phyloP scores from a whole-genome alignment of 2,329 filamentous ascomycete species.

The Coniochaeta sp. region DNA sequence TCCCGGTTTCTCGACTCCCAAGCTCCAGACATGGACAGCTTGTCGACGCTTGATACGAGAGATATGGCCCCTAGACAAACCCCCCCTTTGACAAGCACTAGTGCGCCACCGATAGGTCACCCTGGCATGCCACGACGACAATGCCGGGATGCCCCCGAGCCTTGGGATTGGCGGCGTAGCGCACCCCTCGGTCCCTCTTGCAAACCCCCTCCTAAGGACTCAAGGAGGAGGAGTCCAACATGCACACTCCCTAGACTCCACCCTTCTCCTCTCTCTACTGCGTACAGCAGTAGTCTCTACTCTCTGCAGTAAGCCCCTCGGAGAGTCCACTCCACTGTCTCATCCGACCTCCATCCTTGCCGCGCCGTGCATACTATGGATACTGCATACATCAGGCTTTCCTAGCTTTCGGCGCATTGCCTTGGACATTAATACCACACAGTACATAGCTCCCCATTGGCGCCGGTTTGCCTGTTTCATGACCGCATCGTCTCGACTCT shows the following conservation, averaged over 20 bases:
- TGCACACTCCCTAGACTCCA: not conserved
- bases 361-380: not conserved
- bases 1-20: not conserved
- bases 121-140: not conserved
- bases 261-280: not conserved
- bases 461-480: conserved; percentile 25
- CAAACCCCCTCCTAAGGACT: not conserved
- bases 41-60: not conserved
- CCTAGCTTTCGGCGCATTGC: not conserved
- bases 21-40: not conserved
- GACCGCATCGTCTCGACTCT: conserved; percentile 8
- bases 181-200: too few species aligned
- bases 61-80: not conserved
- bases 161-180: too few species aligned
- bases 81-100: not conserved
- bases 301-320: too few species aligned
- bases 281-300: too few species aligned
- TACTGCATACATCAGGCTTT: not conserved
- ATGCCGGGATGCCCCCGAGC: not conserved
- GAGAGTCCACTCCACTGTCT: conserved; percentile 1
- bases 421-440: conserved; percentile 5
- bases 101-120: not conserved
- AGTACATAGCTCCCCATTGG: conserved; percentile 13
- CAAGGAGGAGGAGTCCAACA: not conserved
- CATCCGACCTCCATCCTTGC: conserved; percentile 1